Base-by-base conservation (phyloP, 176 grass and related monocot genomes). In the Eleusine coracana region DNA sequence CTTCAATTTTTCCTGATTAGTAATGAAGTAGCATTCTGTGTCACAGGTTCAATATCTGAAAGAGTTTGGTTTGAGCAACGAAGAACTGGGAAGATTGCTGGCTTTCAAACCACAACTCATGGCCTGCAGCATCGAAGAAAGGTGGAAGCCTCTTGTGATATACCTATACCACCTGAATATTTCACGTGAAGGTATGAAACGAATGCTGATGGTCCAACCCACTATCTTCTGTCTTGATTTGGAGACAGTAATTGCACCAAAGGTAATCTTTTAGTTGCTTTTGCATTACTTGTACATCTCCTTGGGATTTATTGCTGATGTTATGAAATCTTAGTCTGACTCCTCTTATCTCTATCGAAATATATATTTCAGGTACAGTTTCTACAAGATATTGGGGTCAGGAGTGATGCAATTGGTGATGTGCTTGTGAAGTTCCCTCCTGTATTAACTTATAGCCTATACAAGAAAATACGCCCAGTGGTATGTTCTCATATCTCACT, bases 391-490 rank as follows among this genome's bases (percentile, higher is more conserved):
- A 93, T 98, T 82, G 96, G 92, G 50, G 89, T 98, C 49, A 93
- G 91, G 90, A 87, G 83, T 71, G 92, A 98, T 80, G 82, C 91
- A 49, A 20, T 95, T 1, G 92, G 96, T n/a, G 75, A 79, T 71
- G 91, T 92, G 69, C 96, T 98, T 28, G 92, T 95, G 52, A 98
- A 86, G 86, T 95, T 98, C 16, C 92, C 96, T 38, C 68, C 88
- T 66, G 64, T 92, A 62, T 77, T 98, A 60, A 95, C 96, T 16
- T 98, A 93, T 65, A 98, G 82, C 79, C 50, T 98, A 59, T 87
- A 93, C 84, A 98, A 88, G 92, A 98, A 98, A 90, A 91, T 98
- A 86, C 92, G 90, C 38, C 92, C 90, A 56, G 96, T 98, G 96
- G 96, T 98, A 66, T 20, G 90, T 91, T 91, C 71, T 62, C 59